Evolutionary conservation across 2,329 filamentous ascomycete genomes (phyloP), one percentile per base, ranked within the genome.

Genomic region (Eutypella sp.): DNA sequence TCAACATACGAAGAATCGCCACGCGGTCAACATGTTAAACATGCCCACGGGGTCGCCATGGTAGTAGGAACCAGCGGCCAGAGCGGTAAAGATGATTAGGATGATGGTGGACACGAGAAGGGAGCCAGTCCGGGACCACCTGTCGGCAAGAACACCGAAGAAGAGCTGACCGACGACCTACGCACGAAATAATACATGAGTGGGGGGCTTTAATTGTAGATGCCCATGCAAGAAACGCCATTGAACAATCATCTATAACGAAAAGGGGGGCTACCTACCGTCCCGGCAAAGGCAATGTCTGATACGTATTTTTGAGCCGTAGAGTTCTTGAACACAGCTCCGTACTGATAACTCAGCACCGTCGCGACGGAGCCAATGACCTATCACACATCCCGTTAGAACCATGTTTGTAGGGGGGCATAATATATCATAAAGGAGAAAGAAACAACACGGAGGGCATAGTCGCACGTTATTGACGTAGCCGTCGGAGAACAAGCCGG

Each of bases 311-410:
- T 79, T 53, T 82, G 80, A 2, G 89, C 85, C 0, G 73, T 71
- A 0, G 87, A 92, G 3, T 71, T 69, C n/a, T 64, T 74, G 67
- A 90, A 96, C n/a, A 77, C 66, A 1, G 74, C 67, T 34, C 78
- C 78, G 60, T 96, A 96, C 56, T 95, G 75, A 1, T 64, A 67
- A 18, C 63, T 66, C 6, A 96, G 78, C 47, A 90, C 81, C 1
- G 89, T 95, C 57, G 85, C 87, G 47, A 96, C 90, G 3, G 86
- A 87, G 5, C 91, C 89, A 56, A 96, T 96, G 52, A 95, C 85
- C 85, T 86, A 54, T 39, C 20, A 22, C n/a, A 10, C 46, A 33
- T 34, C n/a, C 8, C 31, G 23, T 31, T 39, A 44, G 29, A 46
- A 18, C n/a, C n/a, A n/a, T n/a, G n/a, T n/a, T n/a, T n/a, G n/a